Base-by-base conservation (phyloP, 768 basidiomycete species). In the Russula vinacea region DNA sequence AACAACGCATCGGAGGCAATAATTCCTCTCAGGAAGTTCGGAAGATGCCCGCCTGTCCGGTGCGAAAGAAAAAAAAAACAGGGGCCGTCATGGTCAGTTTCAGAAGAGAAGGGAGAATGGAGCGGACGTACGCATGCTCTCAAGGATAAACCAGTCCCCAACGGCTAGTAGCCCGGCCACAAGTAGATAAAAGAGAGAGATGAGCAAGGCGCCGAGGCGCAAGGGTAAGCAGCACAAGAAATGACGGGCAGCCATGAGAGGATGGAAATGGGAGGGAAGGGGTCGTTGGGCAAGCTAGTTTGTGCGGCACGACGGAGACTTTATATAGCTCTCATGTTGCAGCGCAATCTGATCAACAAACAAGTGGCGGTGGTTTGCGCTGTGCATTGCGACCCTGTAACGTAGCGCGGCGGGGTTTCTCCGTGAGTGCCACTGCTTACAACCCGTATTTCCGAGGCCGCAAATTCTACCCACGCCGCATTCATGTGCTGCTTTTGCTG, bases 221-320 rank as follows among this genome's bases (percentile, higher is more conserved):
- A 69, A n/a, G 49, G 68, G 68, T n/a, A 69, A 19, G 37, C 68
- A 67, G 42, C 62, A 67, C 39, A 60, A 55, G 44, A 67, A 68
- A 54, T 67, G 66, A n/a, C 53, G 68, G 49, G 67, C 65, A 26
- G 32, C 24, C 67, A 68, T 68, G 35, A 26, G 47, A 19, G 26
- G 37, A 11, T 3, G 35, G 10, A 33, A 16, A 17, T 35, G 24
- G 22, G 17, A 26, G 26, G 13, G 45, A 16, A 37, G 29, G 16
- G 52, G 44, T 19, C 10, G 49, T 37, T 26, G 13, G 24, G 1
- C 9, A 2, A n/a, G n/a, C n/a, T n/a, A 2, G 39, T 16, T 5
- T 9, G 11, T 19, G n/a, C 8, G 29, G 40, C 35, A 35, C 29
- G 29, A 29, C 2, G 29, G 29, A 29, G 29, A 29, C 29, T 37